These are phyloP conservation scores for Trichomonas gallinae DNA, from an alignment of 208 protist genomes.

Conservation along the genomic window DNA sequence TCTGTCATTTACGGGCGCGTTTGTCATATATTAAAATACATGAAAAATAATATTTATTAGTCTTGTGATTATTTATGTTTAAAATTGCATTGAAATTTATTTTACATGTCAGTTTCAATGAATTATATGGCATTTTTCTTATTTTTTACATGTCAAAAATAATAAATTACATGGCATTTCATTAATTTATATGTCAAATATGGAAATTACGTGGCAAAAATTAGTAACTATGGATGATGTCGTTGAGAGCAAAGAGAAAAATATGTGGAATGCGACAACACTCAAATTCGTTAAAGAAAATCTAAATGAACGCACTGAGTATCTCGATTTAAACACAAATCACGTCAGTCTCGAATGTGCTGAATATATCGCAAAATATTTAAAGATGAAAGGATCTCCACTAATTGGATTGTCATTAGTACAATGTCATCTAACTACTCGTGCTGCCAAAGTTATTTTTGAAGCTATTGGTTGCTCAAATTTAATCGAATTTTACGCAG, in stretches of 20 bases:
- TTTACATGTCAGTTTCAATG: no score
- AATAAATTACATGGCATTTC: no score
- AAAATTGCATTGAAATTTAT: no score
- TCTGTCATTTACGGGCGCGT: no score
- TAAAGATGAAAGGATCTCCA: background rate
- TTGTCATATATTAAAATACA: no score
- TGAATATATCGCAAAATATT: background rate
- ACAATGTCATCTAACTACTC: background rate
- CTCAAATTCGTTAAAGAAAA: background rate
- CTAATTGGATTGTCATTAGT: background rate
- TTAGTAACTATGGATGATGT: background rate
- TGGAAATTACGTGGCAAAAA: background rate
- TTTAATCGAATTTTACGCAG: slow-evolving; percentile 7
- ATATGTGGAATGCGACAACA: background rate
- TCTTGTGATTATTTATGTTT: no score
- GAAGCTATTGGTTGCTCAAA: background rate
- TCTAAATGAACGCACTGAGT: background rate
- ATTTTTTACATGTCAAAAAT: no score
- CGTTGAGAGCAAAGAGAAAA: background rate
- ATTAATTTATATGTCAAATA: no score
- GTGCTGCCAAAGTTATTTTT: background rate
- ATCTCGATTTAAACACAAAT: background rate
- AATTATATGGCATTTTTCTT: no score
- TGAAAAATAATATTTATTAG: no score
- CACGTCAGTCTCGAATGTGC: background rate